Evolutionary conservation across 139 green algal genomes (phyloP).

Genomic region (Edaphochlamys debaryana): DNA sequence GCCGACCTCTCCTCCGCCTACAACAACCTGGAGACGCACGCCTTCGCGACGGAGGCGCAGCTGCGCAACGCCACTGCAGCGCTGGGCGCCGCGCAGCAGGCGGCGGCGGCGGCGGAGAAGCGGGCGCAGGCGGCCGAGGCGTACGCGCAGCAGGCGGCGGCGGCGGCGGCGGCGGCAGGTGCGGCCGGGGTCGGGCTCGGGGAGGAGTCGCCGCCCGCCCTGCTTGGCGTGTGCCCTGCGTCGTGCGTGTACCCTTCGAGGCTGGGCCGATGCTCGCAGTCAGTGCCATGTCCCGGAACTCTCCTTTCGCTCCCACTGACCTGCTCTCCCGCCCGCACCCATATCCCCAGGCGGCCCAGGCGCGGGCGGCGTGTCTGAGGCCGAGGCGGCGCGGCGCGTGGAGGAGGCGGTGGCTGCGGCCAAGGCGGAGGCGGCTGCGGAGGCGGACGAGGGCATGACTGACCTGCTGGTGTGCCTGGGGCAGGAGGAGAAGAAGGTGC

Average conservation of each 20-base stretch:
- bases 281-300: too few relatives aligned
- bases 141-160: not conserved
- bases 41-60: constrained; percentile 65
- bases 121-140: constrained; percentile 3
- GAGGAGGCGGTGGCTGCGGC: constrained; percentile 38
- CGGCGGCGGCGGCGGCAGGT: not conserved
- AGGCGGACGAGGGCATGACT: constrained; percentile 77
- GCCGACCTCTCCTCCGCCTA: constrained; percentile 76
- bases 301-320: too few relatives aligned
- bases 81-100: constrained; percentile 15
- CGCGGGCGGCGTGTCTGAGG: not conserved
- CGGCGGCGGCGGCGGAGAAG: constrained; percentile 24
- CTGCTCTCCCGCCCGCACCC: too few relatives aligned
- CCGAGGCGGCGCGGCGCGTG: constrained; percentile 1
- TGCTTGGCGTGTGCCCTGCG: too few relatives aligned
- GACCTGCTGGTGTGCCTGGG: constrained; percentile 91
- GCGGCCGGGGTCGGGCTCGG: not conserved
- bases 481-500: constrained; percentile 61
- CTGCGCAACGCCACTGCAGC: constrained; percentile 42
- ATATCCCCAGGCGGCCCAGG: too few relatives aligned
- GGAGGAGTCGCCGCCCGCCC: too few relatives aligned
- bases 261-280: too few relatives aligned
- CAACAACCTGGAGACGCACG: constrained; percentile 79
- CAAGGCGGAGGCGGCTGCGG: constrained; percentile 53
- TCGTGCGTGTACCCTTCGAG: too few relatives aligned